Evolutionary conservation across 345 rosid genomes (phyloP).

Genomic region (Aquilaria malaccensis): DNA sequence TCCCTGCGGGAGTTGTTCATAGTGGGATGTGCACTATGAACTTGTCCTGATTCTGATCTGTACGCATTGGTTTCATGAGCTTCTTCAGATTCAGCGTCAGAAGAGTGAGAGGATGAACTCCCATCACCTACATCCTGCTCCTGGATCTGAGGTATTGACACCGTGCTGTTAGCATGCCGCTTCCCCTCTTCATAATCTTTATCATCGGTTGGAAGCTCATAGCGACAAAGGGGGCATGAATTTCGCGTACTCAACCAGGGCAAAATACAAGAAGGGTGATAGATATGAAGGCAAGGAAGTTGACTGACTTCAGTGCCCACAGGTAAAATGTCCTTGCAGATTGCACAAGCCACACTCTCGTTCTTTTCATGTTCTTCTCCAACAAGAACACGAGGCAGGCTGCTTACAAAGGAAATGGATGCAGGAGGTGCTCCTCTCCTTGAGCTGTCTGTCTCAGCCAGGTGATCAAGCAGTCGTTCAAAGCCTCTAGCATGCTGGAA

Average conservation of each 20-base stretch:
- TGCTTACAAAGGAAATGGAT: conserved; percentile 50
- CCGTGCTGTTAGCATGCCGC: conserved; percentile 21
- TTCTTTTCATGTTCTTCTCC: conserved; percentile 39
- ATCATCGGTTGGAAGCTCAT: conserved; percentile 89
- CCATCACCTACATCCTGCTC: conserved; percentile 36
- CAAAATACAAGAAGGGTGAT: conserved; percentile 70
- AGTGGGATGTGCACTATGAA: conserved; percentile 15
- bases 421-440: conserved; percentile 96
- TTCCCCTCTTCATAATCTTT: conserved; percentile 69
- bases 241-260: conserved; percentile 85
- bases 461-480: conserved; percentile 66
- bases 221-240: conserved; percentile 92
- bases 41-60: conserved; percentile 19
- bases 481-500: conserved; percentile 46
- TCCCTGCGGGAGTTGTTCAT: conserved; percentile 13
- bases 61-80: conserved; percentile 16
- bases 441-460: conserved; percentile 61
- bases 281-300: conserved; percentile 85
- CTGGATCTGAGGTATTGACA: conserved; percentile 26
- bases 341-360: conserved; percentile 58
- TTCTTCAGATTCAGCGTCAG: conserved; percentile 36
- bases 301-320: conserved; percentile 52
- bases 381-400: conserved; percentile 46
- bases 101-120: conserved; percentile 31
- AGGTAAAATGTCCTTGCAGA: conserved; percentile 72